Percentiles rank a stretch among this genome's conserved stretches.
Conservation (phyloP, 208 protist species). For the Leishmania turanica region DNA sequence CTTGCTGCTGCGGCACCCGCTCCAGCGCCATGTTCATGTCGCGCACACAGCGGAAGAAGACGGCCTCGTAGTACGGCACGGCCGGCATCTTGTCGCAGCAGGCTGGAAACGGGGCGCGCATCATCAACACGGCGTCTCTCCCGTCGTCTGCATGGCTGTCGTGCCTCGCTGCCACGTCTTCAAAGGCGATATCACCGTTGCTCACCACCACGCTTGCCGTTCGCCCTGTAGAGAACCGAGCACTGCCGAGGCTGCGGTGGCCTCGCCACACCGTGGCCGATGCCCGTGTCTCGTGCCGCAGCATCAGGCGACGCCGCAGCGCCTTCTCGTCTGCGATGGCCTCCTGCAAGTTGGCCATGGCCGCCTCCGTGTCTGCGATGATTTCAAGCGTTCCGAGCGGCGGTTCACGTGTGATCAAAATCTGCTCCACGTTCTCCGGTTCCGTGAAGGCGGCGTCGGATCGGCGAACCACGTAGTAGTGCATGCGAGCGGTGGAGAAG, state of each 20-base stretch:
- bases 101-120: slow-evolving; percentile 26
- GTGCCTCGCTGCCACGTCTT: not conserved
- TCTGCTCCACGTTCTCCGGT: slow-evolving; percentile 48
- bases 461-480: slow-evolving; percentile 49
- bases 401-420: slow-evolving; percentile 69
- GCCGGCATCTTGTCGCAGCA: slow-evolving; percentile 58
- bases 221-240: not conserved
- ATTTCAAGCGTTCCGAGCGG: slow-evolving; percentile 52
- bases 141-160: not conserved
- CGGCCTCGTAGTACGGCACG: slow-evolving; percentile 50
- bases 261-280: slow-evolving; percentile 4
- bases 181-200: not conserved
- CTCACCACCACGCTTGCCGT: slow-evolving; percentile 1
- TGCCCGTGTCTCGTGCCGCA: slow-evolving; percentile 3
- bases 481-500: slow-evolving; percentile 56
- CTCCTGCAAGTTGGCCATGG: slow-evolving; percentile 73
- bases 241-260: not conserved
- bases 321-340: slow-evolving; percentile 74
- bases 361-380: slow-evolving; percentile 60
- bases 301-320: slow-evolving; percentile 27
- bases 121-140: slow-evolving; percentile 29
- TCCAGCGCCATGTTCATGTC: slow-evolving; percentile 56
- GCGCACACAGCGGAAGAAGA: slow-evolving; percentile 37
- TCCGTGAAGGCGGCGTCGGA: slow-evolving; percentile 58
- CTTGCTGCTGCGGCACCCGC: slow-evolving; percentile 37